Percentiles rank a stretch among this genome's conserved stretches.
These are phyloP conservation scores for Yamadazyma insecticola DNA, from an alignment of 805 yeast species.

Conservation along the genomic window DNA sequence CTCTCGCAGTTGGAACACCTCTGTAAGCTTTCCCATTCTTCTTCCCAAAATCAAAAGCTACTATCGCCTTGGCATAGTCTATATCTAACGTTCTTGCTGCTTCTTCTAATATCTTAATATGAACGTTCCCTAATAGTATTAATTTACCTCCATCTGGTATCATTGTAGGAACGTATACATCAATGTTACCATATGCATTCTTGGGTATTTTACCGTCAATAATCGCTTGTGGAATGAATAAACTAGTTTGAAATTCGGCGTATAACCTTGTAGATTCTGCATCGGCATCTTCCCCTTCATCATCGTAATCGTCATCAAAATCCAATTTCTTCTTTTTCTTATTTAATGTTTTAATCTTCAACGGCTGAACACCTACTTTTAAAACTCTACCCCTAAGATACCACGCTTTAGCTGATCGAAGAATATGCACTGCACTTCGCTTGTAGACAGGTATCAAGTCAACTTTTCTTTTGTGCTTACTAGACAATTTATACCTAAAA, in stretches of 20 bases:
- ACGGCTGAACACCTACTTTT: conserved; percentile 64
- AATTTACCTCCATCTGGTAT: conserved; percentile 75
- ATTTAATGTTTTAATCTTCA: conserved; percentile 32
- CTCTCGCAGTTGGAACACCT: conserved; percentile 53
- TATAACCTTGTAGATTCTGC: conserved; percentile 59
- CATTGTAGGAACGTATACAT: conserved; percentile 74
- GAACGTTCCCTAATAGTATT: conserved; percentile 26
- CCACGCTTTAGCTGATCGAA: conserved; percentile 83
- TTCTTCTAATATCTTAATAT: conserved; percentile 48
- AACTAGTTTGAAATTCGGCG: conserved; percentile 72
- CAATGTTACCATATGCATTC: conserved; percentile 81
- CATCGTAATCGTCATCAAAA: no score
- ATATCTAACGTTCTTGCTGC: conserved; percentile 71
- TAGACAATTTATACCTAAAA: conserved; percentile 39
- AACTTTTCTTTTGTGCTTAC: conserved; percentile 27
- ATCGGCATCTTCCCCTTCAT: conserved; percentile 41
- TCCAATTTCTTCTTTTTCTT: conserved; percentile 21
- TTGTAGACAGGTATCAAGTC: conserved; percentile 58
- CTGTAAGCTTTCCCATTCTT: conserved; percentile 18
- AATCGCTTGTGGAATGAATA: conserved; percentile 62
- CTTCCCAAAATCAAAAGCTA: conserved; percentile 72
- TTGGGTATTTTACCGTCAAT: conserved; percentile 65
- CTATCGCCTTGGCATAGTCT: conserved; percentile 84
- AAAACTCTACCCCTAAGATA: conserved; percentile 72
- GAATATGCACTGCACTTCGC: conserved; percentile 55